phyloP scores from a whole-genome alignment of 805 yeast genomes.

The Clavispora santaluciae region DNA sequence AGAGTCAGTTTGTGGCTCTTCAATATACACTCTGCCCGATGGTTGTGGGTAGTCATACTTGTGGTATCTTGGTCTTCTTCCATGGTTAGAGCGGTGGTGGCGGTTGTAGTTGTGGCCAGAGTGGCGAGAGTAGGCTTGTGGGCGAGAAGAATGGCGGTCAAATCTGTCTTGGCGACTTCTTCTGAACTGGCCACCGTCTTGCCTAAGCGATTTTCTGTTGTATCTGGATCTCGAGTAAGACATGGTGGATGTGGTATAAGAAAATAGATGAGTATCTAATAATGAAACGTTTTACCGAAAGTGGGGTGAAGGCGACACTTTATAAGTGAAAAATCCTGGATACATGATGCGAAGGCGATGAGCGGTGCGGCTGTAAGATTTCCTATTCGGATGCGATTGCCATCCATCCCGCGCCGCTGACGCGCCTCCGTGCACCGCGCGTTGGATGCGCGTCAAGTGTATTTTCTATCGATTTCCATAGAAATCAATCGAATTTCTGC shows the following conservation, averaged over 20 bases:
- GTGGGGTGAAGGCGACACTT: constrained; percentile 3
- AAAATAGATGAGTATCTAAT: not conserved
- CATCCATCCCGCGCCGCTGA: not conserved
- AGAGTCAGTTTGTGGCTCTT: constrained; percentile 39
- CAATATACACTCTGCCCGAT: constrained; percentile 34
- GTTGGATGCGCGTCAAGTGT: not conserved
- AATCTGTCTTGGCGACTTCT: not conserved
- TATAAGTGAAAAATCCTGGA: constrained; percentile 3
- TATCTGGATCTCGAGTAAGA: constrained; percentile 18
- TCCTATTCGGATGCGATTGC: not conserved
- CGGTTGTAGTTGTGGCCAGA: not conserved
- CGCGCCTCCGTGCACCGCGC: constrained; percentile 3
- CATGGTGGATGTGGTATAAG: constrained; percentile 7
- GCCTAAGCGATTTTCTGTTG: constrained; percentile 20
- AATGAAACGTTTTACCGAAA: not conserved
- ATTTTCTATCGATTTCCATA: not conserved
- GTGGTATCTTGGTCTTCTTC: constrained; percentile 20
- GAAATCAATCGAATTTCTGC: constrained; percentile 1
- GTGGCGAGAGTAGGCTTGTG: not conserved
- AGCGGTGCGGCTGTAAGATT: constrained; percentile 14
- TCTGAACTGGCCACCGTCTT: constrained; percentile 1
- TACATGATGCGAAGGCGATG: constrained; percentile 10
- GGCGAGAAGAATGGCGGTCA: not conserved
- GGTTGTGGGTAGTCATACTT: constrained; percentile 33
- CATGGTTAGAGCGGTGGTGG: constrained; percentile 1